Conservation (phyloP, 192 early-diverging fungal species). For the Bifiguratus adelaidae region DNA sequence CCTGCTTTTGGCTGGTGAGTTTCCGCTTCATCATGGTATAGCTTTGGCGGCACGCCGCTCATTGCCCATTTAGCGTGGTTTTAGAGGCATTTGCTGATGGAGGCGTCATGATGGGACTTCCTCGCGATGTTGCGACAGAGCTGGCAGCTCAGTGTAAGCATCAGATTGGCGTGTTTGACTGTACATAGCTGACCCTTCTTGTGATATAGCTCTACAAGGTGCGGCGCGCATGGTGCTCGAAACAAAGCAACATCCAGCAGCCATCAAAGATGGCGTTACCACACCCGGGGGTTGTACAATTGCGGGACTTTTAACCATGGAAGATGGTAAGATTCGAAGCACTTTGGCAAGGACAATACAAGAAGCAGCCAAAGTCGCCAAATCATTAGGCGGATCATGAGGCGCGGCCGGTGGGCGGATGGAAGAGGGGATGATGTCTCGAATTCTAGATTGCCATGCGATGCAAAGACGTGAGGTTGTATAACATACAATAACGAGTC, state of each 20-base stretch:
- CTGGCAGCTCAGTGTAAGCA: conserved; percentile 37
- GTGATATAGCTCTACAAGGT: conserved; percentile 26
- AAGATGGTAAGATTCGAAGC: conserved; percentile 42
- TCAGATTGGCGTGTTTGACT: not conserved
- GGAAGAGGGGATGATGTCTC: too few relatives aligned
- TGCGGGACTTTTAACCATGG: conserved; percentile 42
- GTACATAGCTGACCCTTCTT: not conserved
- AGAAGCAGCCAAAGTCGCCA: conserved; percentile 37
- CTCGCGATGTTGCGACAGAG: conserved; percentile 38
- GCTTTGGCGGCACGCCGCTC: too few relatives aligned
- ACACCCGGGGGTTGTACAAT: conserved; percentile 45
- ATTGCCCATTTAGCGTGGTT: conserved; percentile 38
- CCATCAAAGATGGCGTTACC: conserved; percentile 41
- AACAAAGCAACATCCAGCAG: conserved; percentile 37
- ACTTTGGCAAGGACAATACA: conserved; percentile 41
- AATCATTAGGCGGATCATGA: conserved; percentile 31
- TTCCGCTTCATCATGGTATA: not conserved
- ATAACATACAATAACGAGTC: too few relatives aligned
- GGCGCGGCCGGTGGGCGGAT: too few relatives aligned
- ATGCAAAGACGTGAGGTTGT: too few relatives aligned
- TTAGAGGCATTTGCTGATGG: conserved; percentile 43
- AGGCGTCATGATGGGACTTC: conserved; percentile 46
- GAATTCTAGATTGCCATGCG: too few relatives aligned
- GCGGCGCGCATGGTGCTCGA: conserved; percentile 39
- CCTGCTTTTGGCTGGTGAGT: conserved; percentile 41